These are phyloP conservation scores for Linnemannia hyalina DNA, from an alignment of 192 early-diverging fungal species.

Conservation along the genomic window DNA sequence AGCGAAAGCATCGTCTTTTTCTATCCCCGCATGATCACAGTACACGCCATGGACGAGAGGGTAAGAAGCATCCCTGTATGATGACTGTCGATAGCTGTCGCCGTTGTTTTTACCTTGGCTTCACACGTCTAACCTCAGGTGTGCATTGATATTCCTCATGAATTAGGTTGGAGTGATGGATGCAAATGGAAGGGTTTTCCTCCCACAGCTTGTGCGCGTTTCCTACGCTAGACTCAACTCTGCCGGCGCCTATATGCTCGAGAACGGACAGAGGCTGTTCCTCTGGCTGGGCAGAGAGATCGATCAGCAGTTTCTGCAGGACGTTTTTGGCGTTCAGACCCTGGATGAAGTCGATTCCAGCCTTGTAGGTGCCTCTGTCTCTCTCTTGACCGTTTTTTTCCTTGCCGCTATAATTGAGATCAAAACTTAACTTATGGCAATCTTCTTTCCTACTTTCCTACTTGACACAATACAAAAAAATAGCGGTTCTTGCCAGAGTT, in stretches of 20 bases:
- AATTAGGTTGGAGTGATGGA: slow-evolving; percentile 49
- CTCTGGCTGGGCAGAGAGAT: slow-evolving; percentile 90
- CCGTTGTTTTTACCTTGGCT: no score
- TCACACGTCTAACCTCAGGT: no score
- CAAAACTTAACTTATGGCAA: no score
- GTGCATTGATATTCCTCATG: neutral
- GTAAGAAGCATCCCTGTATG: slow-evolving; percentile 20
- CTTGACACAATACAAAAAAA: no score
- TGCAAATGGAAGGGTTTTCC: slow-evolving; percentile 62
- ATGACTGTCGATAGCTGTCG: no score
- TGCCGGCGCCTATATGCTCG: slow-evolving; percentile 85
- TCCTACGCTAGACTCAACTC: slow-evolving; percentile 84
- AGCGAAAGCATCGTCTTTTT: slow-evolving; percentile 79
- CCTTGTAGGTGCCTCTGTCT: slow-evolving; percentile 60
- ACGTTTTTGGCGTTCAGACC: slow-evolving; percentile 82
- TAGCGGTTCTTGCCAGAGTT: slow-evolving; percentile 77
- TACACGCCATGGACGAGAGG: slow-evolving; percentile 73
- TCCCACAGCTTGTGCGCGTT: slow-evolving; percentile 81
- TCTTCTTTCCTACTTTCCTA: no score
- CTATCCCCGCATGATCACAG: slow-evolving; percentile 84
- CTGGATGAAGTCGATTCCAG: slow-evolving; percentile 78
- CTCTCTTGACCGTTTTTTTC: neutral
- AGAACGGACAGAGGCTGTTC: slow-evolving; percentile 82
- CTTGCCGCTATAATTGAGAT: no score
- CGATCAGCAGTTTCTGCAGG: slow-evolving; percentile 70